Evolutionary conservation across 495 filamentous ascomycete species (phyloP).

Genomic region (Podospora appendiculata): DNA sequence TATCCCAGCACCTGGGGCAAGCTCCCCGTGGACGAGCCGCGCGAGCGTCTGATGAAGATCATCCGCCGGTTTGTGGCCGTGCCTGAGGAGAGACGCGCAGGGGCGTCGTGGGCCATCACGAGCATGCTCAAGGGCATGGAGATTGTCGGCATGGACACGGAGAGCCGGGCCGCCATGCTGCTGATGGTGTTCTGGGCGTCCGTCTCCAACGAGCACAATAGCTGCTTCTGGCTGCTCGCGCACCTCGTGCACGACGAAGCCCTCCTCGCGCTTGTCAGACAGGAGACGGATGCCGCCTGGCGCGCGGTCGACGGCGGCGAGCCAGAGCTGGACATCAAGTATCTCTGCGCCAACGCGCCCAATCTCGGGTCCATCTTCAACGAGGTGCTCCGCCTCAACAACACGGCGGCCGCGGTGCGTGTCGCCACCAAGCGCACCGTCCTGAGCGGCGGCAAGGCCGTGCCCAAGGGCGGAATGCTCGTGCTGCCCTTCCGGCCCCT

Average conservation of each 20-base stretch:
- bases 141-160: background rate
- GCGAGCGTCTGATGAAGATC: background rate
- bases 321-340: background rate
- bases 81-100: background rate
- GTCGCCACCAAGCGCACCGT: constrained; percentile 11
- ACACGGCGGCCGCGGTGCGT: constrained; percentile 12
- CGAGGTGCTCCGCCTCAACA: background rate
- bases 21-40: background rate
- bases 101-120: background rate
- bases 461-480: constrained; percentile 15
- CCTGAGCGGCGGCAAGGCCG: constrained; percentile 11
- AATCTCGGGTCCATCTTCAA: background rate
- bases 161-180: background rate
- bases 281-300: background rate
- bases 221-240: background rate
- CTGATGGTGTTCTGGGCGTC: background rate
- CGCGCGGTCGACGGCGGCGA: background rate
- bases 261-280: background rate
- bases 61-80: background rate
- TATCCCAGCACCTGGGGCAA: background rate
- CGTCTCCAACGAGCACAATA: background rate
- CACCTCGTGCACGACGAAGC: background rate
- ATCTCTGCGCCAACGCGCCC: background rate
- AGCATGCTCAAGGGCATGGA: background rate
- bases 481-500: constrained; percentile 24